phyloP scores from a whole-genome alignment of 176 grass and related monocot species.

The Raddia distichophylla region DNA sequence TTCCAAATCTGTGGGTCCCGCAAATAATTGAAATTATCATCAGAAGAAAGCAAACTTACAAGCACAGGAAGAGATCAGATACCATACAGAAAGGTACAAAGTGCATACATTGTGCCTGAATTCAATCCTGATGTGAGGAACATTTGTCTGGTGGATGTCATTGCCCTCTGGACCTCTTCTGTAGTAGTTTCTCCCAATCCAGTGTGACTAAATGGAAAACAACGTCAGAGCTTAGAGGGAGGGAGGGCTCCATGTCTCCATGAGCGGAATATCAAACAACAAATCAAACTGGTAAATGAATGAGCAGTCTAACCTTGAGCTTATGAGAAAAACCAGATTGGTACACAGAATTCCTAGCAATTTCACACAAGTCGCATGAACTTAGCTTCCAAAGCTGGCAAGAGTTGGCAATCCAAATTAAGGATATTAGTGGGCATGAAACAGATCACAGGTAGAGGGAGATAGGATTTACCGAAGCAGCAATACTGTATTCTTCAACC shows the following conservation, averaged over 20 bases:
- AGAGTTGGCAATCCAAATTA: conserved; percentile 4
- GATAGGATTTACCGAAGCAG: conserved; percentile 69
- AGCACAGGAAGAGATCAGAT: neutral
- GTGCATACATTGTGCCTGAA: conserved; percentile 71
- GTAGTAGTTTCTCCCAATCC: conserved; percentile 78
- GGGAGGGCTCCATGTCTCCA: too few species aligned
- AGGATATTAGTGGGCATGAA: neutral
- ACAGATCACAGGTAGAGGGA: neutral
- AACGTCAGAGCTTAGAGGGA: conserved; percentile 21
- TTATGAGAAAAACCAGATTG: conserved; percentile 91
- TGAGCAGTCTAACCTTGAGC: conserved; percentile 57
- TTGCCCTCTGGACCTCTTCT: conserved; percentile 77
- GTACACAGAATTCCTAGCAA: conserved; percentile 90
- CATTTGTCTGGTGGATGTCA: conserved; percentile 91
- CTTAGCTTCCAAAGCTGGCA: conserved; percentile 94
- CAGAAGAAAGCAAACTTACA: neutral
- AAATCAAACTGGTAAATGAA: neutral
- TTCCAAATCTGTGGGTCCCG: conserved; percentile 75
- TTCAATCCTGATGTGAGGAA: conserved; percentile 53
- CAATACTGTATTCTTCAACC: conserved; percentile 96
- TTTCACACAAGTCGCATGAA: conserved; percentile 90
- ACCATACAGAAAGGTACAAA: neutral
- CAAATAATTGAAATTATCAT: neutral
- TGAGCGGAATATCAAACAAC: neutral
- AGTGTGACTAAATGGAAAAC: conserved; percentile 62